Evolutionary conservation across 2,329 filamentous ascomycete species (phyloP), one percentile per base, ranked within the genome.

Genomic region (Colletotrichum karsti): DNA sequence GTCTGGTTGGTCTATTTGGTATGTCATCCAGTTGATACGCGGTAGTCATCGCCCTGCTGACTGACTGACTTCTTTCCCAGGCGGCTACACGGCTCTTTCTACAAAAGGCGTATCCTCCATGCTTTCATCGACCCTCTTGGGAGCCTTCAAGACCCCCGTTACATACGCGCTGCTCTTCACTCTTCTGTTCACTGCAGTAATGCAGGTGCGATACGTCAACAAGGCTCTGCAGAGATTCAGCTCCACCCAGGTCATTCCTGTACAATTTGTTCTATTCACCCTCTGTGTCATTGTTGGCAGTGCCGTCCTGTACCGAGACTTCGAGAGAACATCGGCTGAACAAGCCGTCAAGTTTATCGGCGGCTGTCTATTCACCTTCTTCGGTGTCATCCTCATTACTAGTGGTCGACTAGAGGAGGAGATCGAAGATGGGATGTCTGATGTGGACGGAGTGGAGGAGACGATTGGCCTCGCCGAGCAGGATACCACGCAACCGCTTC

Each of bases 151-250:
- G 0, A 98, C 95, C 37, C 95, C 95, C 0, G 92, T 99, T 69
- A 97, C 94, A 20, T 99, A 98, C 76, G 88, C 90, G 1, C 87
- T 99, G n/a, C 79, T 96, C 8, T 83, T 92, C 56, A 87, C 98
- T 54, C 87, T 99, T 26, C 85, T 96, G 18, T 87, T 84, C 50
- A 98, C 95, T 1, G 96, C 96, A 7, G 84, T 99, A 67, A 94
- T 98, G 92, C 96, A 99, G 81, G 95, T 99, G 73, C 95, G 94
- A 77, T 99, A 98, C 77, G 88, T 99, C 77, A 99, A 98, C 82
- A 93, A 87, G 72, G 86, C 88, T 1, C 84, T 99, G 58, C 95
- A 98, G 77, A 90, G 93, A 51, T 99, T 98, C 82, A 94, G 98
- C 79, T 97, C 96, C 7, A 99, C 96, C 0, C 94, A 98, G 78